Conservation (phyloP, 75 land plant genomes). For the Gnetum montanum region DNA sequence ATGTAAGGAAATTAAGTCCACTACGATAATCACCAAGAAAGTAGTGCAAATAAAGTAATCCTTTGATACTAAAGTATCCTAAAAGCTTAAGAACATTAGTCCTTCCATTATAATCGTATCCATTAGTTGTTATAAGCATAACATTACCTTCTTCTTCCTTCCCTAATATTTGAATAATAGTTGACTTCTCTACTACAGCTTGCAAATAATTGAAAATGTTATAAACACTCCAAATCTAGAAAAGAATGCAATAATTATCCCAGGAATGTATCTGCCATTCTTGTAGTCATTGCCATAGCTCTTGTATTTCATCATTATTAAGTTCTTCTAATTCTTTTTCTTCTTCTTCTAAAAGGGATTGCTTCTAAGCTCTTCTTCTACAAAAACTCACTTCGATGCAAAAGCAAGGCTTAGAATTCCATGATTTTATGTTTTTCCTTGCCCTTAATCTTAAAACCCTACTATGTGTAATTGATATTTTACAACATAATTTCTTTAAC, state of each 20-base stretch:
- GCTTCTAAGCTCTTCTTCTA: too few relatives aligned
- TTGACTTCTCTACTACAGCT: constrained; percentile 91
- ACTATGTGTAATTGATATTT: too few relatives aligned
- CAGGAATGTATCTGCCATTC: too few relatives aligned
- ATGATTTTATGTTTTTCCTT: too few relatives aligned
- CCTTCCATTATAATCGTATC: constrained; percentile 92
- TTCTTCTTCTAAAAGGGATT: too few relatives aligned
- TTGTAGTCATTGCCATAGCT: too few relatives aligned
- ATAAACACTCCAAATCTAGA: constrained; percentile 94
- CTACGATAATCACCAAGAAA: constrained; percentile 90
- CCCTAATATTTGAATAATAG: constrained; percentile 74
- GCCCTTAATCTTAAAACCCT: too few relatives aligned
- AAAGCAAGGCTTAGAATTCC: too few relatives aligned
- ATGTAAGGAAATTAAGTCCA: constrained; percentile 79
- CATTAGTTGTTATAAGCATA: constrained; percentile 86
- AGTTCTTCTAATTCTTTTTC: too few relatives aligned
- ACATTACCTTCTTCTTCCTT: constrained; percentile 81
- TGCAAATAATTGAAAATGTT: constrained; percentile 90
- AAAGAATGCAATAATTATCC: constrained; percentile 11
- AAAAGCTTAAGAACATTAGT: constrained; percentile 94
- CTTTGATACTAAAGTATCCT: constrained; percentile 95
- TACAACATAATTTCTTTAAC: too few relatives aligned
- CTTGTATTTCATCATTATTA: too few relatives aligned
- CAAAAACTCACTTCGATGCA: too few relatives aligned
- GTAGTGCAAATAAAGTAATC: constrained; percentile 85